Conservation (phyloP, 805 yeast species). For the Wilhelminamyces savonicus region DNA sequence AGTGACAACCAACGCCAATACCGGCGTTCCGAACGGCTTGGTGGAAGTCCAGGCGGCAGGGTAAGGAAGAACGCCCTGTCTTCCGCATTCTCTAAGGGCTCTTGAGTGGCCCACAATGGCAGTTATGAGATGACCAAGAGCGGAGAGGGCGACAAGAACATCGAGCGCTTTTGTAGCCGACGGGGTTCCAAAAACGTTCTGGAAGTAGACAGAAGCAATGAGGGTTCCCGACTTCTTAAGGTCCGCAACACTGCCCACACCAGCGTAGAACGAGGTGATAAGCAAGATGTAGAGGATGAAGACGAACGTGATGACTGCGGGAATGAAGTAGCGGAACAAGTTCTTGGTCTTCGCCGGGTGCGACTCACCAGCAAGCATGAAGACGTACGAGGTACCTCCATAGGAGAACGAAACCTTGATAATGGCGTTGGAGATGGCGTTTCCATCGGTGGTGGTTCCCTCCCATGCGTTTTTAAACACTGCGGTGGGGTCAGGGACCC, state of each 20-base stretch:
- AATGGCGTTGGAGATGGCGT: slow-evolving; percentile 37
- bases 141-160: slow-evolving; percentile 23
- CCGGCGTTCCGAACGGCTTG: slow-evolving; percentile 26
- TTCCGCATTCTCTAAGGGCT: slow-evolving; percentile 25
- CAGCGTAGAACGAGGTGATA: slow-evolving; percentile 30
- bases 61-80: slow-evolving; percentile 28
- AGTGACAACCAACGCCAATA: slow-evolving; percentile 18
- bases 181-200: slow-evolving; percentile 23
- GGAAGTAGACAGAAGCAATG: slow-evolving; percentile 23
- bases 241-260: slow-evolving; percentile 11
- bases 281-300: slow-evolving; percentile 25
- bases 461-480: slow-evolving; percentile 32
- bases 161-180: slow-evolving; percentile 17
- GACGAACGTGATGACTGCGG: slow-evolving; percentile 23
- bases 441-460: slow-evolving; percentile 37
- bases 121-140: slow-evolving; percentile 24
- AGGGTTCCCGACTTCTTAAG: slow-evolving; percentile 24
- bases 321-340: slow-evolving; percentile 21
- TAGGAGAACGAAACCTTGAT: slow-evolving; percentile 39
- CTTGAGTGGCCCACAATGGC: slow-evolving; percentile 24
- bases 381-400: slow-evolving; percentile 35
- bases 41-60: slow-evolving; percentile 22
- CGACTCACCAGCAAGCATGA: slow-evolving; percentile 29
- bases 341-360: slow-evolving; percentile 18
- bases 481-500: slow-evolving; percentile 22